Evolutionary conservation across 495 filamentous ascomycete genomes (phyloP), one percentile per base, ranked within the genome.

Genomic region (Penicillium desertorum): DNA sequence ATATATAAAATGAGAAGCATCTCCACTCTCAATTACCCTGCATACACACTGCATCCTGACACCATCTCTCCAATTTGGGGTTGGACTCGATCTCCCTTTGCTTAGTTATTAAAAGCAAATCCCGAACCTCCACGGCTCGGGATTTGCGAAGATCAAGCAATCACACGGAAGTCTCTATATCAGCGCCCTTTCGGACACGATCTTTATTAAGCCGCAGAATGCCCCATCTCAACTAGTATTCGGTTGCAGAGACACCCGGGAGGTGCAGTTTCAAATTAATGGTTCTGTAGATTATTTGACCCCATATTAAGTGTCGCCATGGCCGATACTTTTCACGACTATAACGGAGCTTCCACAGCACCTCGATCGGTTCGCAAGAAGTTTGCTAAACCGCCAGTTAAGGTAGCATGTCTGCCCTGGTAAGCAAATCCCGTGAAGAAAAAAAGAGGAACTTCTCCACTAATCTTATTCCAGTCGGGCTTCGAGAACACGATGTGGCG

Each of bases 391-490:
- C 83, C 83, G 36, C 83, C 83, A n/a, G 82, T 85, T 23, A 86
- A 86, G 68, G 77, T 83, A 62, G 83, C 82, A 22, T 86, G 83
- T 72, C 66, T 85, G 59, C 75, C 81, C 58, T 86, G 83, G 83
- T 85, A 73, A 69, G 79, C 69, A 52, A 29, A 43, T 47, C 58
- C 36, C 46, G 57, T 20, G 45, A 36, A 29, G 14, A 32, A 48
- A 17, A 17, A 41, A 41, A 39, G 17, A 43, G 23, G 37, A 54
- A 54, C 36, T 12, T 41, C 30, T 34, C 22, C 43, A 49, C 57
- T 53, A 57, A 56, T 51, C 32, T 43, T 42, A 43, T 56, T 43
- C 59, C 51, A 84, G 82, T 68, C 81, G 82, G 60, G 76, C 79
- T 42, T 84, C 82, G 17, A 71, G 82, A 56, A 83, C 79, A 51